phyloP scores from a whole-genome alignment of 2,329 filamentous ascomycete species.

The Aphanocladium album region DNA sequence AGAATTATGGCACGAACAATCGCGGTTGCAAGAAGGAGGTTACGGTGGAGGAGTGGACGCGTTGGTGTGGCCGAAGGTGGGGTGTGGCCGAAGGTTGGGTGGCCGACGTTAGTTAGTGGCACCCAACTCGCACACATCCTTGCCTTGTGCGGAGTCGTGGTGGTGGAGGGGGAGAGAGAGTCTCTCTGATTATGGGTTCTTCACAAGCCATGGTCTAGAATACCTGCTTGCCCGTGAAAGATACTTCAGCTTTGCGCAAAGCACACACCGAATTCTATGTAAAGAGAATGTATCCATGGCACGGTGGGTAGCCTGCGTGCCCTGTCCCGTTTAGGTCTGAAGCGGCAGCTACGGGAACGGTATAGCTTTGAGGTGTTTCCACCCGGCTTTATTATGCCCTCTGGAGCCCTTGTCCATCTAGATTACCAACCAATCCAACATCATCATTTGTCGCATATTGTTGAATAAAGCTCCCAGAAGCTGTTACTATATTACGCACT shows the following conservation, averaged over 20 bases:
- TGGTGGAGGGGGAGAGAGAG: background rate
- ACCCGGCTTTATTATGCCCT: background rate
- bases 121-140: background rate
- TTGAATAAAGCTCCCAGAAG: background rate
- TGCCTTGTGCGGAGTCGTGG: background rate
- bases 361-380: background rate
- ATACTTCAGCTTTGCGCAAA: background rate
- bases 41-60: too few relatives aligned
- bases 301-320: background rate
- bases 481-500: background rate
- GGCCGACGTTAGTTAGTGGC: too few relatives aligned
- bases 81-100: too few relatives aligned
- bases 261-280: background rate
- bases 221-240: conserved; percentile 4
- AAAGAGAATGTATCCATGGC: background rate
- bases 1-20: too few relatives aligned
- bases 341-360: background rate
- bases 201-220: background rate
- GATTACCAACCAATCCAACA: conserved; percentile 10
- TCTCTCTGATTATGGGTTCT: background rate
- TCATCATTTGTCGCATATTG: background rate
- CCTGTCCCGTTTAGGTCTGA: background rate
- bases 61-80: too few relatives aligned
- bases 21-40: too few relatives aligned
- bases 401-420: conserved; percentile 4